These are phyloP conservation scores for Claviceps cyperi DNA, from an alignment of 2,329 filamentous ascomycete genomes.

Conservation along the genomic window DNA sequence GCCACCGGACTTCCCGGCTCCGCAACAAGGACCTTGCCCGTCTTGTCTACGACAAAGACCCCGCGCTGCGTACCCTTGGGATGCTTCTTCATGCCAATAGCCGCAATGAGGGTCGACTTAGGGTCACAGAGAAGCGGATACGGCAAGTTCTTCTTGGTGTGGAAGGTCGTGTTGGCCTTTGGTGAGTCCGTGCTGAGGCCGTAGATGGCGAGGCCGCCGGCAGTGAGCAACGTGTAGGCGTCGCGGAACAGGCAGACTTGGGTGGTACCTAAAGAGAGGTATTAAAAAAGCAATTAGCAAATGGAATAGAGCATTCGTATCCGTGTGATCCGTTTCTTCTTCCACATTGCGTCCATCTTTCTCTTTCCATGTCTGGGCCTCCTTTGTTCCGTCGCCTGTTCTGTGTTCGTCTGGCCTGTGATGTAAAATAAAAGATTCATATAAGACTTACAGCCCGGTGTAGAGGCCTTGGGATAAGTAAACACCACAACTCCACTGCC, in stretches of 20 bases:
- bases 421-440: background rate
- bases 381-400: background rate
- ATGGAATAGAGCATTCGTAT: too few relatives aligned
- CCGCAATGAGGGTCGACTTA: conserved; percentile 56
- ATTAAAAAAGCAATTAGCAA: background rate
- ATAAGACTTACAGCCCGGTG: conserved; percentile 70
- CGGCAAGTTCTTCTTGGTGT: conserved; percentile 76
- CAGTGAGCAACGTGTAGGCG: conserved; percentile 59
- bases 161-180: conserved; percentile 87
- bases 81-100: conserved; percentile 79
- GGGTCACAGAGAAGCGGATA: conserved; percentile 84
- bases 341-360: background rate
- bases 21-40: conserved; percentile 62
- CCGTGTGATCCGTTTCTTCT: too few relatives aligned
- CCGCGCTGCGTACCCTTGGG: conserved; percentile 71
- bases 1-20: conserved; percentile 63
- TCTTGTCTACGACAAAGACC: conserved; percentile 75
- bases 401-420: background rate
- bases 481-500: conserved; percentile 80
- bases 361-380: background rate
- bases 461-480: conserved; percentile 90
- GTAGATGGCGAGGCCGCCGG: conserved; percentile 72
- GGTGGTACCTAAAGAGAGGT: conserved; percentile 53
- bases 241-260: conserved; percentile 93
- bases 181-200: conserved; percentile 78